Evolutionary conservation across 2,329 filamentous ascomycete species (phyloP), one percentile per base, ranked within the genome.

Genomic region (Penicillium sp.): DNA sequence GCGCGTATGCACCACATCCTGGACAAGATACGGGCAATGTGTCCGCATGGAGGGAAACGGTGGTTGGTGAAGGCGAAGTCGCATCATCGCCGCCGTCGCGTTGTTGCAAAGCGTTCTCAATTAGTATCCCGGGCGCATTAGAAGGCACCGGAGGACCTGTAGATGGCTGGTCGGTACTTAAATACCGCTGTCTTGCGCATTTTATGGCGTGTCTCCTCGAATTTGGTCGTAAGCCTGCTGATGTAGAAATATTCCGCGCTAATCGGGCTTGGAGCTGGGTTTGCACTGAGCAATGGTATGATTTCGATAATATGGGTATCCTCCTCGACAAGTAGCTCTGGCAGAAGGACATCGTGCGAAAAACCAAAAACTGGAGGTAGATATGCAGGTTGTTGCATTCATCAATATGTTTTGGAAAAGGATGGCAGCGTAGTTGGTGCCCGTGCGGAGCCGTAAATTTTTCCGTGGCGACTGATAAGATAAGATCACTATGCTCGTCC

Each of bases 1-100:
- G 84, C 33, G 81, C 77, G 35, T 80, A 79, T 26, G 83, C 84
- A 54, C 84, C 84, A 62, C 84, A 87, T 62, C 84, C 84, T 28
- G 84, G 84, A 66, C 84, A 87, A 23, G 78, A 77, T 6, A 76
- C 56, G 0, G 82, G 82, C 12, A 85, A 66, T 6, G 59, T 35
- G 18, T 66, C 60, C 5, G 60, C 58, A n/a, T 62, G 9, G 2
- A 59, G 45, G 4, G 57, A 35, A 12, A 47, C 21, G 9, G 53
- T 43, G n/a, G 63, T 60, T n/a, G 51, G 30, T 30, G 63, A 56
- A 38, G 55, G 51, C 7, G 58, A 50, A 16, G 46, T 38, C 4
- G 58, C 24, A 18, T 48, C 24, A 5, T 35, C 35, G 35, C 33
- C 38, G 64, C 62, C 35, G 35, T 43, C 38, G 64, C 62, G 42